Evolutionary conservation across 2,329 filamentous ascomycete genomes (phyloP).

Genomic region (Trichoderma aggressivum): DNA sequence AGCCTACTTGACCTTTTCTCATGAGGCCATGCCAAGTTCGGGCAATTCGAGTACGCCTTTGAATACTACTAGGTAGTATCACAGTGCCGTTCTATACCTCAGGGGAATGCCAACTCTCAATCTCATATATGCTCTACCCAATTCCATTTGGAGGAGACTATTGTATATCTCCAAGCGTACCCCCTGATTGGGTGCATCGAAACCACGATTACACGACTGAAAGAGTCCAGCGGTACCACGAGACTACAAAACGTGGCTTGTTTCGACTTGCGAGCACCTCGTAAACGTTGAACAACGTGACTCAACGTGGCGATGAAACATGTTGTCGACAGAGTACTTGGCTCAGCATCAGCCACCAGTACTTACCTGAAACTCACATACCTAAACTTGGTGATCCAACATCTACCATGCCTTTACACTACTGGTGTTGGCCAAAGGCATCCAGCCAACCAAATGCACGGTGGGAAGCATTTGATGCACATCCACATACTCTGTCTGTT

Average conservation of each 20-base stretch:
- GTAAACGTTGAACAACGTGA: background rate
- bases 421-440: background rate
- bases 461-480: background rate
- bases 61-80: too few relatives aligned
- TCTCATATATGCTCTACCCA: background rate
- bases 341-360: background rate
- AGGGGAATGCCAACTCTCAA: background rate
- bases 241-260: background rate
- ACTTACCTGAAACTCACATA: background rate
- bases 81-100: background rate
- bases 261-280: background rate
- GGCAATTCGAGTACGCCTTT: background rate
- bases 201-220: background rate
- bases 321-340: background rate
- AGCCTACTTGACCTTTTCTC: background rate
- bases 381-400: background rate
- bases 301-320: background rate
- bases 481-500: background rate
- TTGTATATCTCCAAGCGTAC: background rate
- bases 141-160: background rate
- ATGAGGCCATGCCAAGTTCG: background rate
- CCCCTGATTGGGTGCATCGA: background rate
- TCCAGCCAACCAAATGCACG: background rate
- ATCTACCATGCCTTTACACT: background rate
- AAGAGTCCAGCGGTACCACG: background rate